Percentiles rank a stretch among this genome's conserved stretches.
These are phyloP conservation scores for Phytophthora vignae DNA, from an alignment of 352 stramenopile genomes.

Conservation along the genomic window DNA sequence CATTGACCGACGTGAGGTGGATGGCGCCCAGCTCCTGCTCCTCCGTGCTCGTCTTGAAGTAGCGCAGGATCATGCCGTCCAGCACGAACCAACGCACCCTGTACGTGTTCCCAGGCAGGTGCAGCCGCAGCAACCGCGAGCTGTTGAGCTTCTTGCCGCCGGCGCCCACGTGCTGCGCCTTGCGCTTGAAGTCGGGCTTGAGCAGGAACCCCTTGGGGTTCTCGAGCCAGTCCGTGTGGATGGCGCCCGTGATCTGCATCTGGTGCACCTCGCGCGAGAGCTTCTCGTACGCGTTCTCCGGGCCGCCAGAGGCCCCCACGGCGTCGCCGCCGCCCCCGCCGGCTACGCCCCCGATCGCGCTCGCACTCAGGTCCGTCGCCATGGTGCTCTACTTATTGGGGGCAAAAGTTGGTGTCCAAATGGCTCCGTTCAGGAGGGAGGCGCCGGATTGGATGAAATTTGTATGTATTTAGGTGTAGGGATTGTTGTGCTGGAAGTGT, in stretches of 20 bases:
- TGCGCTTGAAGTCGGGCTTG: slow-evolving; percentile 91
- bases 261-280: slow-evolving; percentile 90
- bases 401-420: too few species aligned
- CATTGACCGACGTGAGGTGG: slow-evolving; percentile 88
- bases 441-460: too few species aligned
- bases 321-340: slow-evolving; percentile 20
- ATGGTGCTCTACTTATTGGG: slow-evolving; percentile 14
- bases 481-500: too few species aligned
- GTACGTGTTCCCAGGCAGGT: slow-evolving; percentile 85
- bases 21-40: slow-evolving; percentile 90
- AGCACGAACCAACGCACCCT: slow-evolving; percentile 89
- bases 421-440: too few species aligned
- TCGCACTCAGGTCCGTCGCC: slow-evolving; percentile 63
- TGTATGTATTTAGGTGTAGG: too few species aligned
- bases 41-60: slow-evolving; percentile 89
- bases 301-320: slow-evolving; percentile 35
- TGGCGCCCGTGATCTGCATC: slow-evolving; percentile 90
- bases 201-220: slow-evolving; percentile 90
- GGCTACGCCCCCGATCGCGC: slow-evolving; percentile 47
- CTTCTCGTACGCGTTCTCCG: slow-evolving; percentile 91
- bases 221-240: slow-evolving; percentile 91
- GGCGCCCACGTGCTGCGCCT: slow-evolving; percentile 84
- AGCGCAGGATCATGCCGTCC: slow-evolving; percentile 89
- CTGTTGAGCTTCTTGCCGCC: slow-evolving; percentile 89
- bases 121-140: slow-evolving; percentile 76